These are phyloP conservation scores for Neurospora pannonica DNA, from an alignment of 495 filamentous ascomycete genomes.

Conservation along the genomic window DNA sequence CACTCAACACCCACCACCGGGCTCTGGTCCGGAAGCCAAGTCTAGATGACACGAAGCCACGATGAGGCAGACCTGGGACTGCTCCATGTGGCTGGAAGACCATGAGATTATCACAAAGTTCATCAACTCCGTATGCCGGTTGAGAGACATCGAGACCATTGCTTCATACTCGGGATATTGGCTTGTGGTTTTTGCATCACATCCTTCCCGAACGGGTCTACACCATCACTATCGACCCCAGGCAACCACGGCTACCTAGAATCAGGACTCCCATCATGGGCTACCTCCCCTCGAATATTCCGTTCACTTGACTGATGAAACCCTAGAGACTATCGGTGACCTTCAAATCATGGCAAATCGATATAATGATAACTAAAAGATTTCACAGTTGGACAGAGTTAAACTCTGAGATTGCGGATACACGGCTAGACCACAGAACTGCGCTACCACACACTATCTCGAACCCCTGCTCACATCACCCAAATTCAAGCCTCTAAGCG, in stretches of 20 bases:
- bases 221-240: background rate
- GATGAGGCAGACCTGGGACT: background rate
- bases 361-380: background rate
- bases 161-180: background rate
- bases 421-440: background rate
- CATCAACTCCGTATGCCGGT: background rate
- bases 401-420: background rate
- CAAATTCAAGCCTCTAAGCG: slow-evolving; percentile 1
- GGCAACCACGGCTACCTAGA: background rate
- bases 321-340: background rate
- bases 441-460: background rate
- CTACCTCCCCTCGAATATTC: background rate
- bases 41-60: background rate
- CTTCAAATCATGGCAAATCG: background rate
- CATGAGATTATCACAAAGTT: background rate
- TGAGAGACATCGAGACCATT: background rate
- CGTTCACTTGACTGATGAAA: background rate
- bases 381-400: background rate
- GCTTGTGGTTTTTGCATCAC: background rate
- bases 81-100: background rate
- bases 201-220: background rate
- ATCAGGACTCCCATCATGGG: background rate
- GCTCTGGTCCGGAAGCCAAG: background rate
- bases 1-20: background rate
- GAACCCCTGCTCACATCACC: background rate